Conservation (phyloP, 1,284 basidiomycete genomes). For the Ustilago trichophora region DNA sequence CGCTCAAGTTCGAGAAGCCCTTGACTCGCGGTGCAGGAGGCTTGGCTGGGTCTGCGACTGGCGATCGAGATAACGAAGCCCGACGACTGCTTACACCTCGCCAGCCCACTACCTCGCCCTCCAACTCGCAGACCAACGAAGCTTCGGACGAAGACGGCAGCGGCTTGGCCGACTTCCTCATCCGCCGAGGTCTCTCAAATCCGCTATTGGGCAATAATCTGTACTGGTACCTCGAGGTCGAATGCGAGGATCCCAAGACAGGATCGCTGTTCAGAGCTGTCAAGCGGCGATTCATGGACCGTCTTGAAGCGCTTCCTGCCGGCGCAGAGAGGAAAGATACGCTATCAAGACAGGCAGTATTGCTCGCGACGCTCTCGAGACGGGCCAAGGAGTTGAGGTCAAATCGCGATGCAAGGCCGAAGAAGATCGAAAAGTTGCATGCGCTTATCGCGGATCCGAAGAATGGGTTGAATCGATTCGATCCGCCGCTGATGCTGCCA, state of each 20-base stretch:
- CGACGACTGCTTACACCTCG: slow-evolving; percentile 9
- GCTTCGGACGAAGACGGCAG: slow-evolving; percentile 15
- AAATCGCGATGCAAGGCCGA: slow-evolving; percentile 90
- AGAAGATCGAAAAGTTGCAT: slow-evolving; percentile 95
- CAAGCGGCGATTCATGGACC: slow-evolving; percentile 85
- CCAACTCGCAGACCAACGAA: slow-evolving; percentile 15
- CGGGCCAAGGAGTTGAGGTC: slow-evolving; percentile 85
- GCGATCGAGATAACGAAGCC: slow-evolving; percentile 12
- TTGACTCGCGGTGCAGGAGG: slow-evolving; percentile 11
- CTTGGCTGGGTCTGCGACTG: slow-evolving; percentile 15
- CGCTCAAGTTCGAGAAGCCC: slow-evolving; percentile 75
- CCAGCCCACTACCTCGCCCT: slow-evolving; percentile 14
- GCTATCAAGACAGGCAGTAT: slow-evolving; percentile 74
- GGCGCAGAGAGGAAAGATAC: slow-evolving; percentile 22
- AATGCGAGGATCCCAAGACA: slow-evolving; percentile 76
- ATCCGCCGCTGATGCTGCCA: slow-evolving; percentile 72
- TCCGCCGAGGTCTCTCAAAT: slow-evolving; percentile 83
- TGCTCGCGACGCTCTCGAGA: slow-evolving; percentile 79
- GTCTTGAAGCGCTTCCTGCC: slow-evolving; percentile 8
- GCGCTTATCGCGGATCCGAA: slow-evolving; percentile 84
- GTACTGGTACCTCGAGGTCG: slow-evolving; percentile 98
- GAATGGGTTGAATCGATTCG: slow-evolving; percentile 70
- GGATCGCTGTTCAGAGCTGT: slow-evolving; percentile 92
- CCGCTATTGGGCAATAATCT: slow-evolving; percentile 86
- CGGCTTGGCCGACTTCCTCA: slow-evolving; percentile 74